These are phyloP conservation scores for Globisporangium cederbergense DNA, from an alignment of 352 stramenopile genomes.

Conservation along the genomic window DNA sequence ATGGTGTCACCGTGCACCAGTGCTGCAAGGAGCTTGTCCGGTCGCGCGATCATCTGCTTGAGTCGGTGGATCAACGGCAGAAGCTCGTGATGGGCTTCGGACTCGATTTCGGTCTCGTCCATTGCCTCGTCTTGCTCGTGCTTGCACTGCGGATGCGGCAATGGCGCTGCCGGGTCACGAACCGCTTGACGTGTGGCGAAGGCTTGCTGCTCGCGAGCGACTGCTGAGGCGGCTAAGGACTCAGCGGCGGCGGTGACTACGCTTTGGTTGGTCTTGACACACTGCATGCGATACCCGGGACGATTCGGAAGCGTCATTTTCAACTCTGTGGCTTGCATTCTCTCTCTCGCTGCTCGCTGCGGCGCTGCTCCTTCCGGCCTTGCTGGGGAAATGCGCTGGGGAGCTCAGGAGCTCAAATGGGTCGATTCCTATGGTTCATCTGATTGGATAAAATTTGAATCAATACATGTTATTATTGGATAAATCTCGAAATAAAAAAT, in stretches of 20 bases:
- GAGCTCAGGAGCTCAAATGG: neutral
- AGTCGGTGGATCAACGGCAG: slow-evolving; percentile 42
- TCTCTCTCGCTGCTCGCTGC: neutral
- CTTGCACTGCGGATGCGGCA: neutral
- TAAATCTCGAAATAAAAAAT: neutral
- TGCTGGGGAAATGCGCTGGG: neutral
- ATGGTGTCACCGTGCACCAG: slow-evolving; percentile 25
- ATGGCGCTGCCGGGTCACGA: neutral
- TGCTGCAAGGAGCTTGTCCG: slow-evolving; percentile 42
- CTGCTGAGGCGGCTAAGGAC: neutral
- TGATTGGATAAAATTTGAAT: neutral
- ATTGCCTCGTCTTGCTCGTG: slow-evolving; percentile 8
- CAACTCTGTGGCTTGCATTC: slow-evolving; percentile 21
- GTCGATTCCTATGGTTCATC: neutral
- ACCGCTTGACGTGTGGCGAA: slow-evolving; percentile 2
- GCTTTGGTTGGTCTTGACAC: slow-evolving; percentile 8
- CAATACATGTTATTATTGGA: neutral
- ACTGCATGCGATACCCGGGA: slow-evolving; percentile 25
- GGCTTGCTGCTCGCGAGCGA: neutral
- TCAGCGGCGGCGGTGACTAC: slow-evolving; percentile 16
- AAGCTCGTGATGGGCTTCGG: slow-evolving; percentile 26
- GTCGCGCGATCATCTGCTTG: slow-evolving; percentile 44
- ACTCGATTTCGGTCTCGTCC: slow-evolving; percentile 4
- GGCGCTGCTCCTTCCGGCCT: neutral
- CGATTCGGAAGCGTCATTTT: slow-evolving; percentile 63